These are phyloP conservation scores for Dothistroma pini DNA, from an alignment of 2,329 filamentous ascomycete genomes.

Conservation along the genomic window DNA sequence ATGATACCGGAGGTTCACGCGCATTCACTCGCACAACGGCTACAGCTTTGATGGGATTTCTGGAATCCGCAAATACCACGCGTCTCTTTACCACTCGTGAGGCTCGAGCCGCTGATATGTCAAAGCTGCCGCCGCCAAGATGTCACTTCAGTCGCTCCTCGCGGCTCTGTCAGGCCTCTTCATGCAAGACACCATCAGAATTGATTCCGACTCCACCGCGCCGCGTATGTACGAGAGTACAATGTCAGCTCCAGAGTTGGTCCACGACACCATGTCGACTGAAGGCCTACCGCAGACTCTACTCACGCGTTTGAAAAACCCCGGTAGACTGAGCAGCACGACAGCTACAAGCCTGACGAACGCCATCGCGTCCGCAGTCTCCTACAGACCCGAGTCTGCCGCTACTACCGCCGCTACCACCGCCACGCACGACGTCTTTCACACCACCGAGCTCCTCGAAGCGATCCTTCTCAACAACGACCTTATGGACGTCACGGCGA, in stretches of 20 bases:
- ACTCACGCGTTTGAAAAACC: neutral
- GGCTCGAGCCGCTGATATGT: too few species aligned
- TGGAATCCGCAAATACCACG: too few species aligned
- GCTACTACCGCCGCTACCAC: neutral
- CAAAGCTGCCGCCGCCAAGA: too few species aligned
- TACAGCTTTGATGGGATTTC: too few species aligned
- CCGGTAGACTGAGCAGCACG: neutral
- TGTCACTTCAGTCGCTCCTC: neutral
- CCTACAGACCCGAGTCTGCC: neutral
- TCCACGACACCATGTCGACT: neutral
- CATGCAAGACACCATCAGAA: neutral
- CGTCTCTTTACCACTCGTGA: too few species aligned
- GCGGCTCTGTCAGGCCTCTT: neutral
- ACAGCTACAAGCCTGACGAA: neutral
- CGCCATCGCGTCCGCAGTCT: neutral
- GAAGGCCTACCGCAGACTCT: neutral
- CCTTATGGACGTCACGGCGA: slow-evolving; percentile 15
- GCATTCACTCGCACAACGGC: too few species aligned
- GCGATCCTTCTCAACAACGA: slow-evolving; percentile 1
- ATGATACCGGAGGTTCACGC: too few species aligned
- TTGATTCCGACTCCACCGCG: neutral
- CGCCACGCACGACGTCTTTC: neutral
- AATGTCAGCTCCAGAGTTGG: neutral
- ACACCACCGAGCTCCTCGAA: slow-evolving; percentile 6
- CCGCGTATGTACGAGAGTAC: neutral